Evolutionary conservation across 139 green algal species (phyloP), one percentile per base, ranked within the genome.

Genomic region (Chlamydomonas sp.): DNA sequence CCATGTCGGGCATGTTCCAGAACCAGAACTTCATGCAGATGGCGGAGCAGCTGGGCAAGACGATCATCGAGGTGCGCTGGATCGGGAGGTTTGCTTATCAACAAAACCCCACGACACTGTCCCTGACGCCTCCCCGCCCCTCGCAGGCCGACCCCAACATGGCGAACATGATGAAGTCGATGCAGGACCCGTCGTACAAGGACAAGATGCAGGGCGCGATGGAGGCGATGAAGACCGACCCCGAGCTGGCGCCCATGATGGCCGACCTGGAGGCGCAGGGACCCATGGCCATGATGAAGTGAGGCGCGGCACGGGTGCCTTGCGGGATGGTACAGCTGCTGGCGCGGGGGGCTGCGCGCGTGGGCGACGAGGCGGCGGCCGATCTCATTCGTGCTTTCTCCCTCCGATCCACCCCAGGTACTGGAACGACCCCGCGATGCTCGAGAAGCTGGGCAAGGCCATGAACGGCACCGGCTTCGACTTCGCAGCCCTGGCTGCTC

Each of bases 221-320:
- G 48, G 84, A 92, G 78, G 67, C 61, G 2, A 73, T 99, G 26
- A 95, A 96, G 81, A 79, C 93, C 1, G 95, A 99, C 76, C 91
- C 93, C 2, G 92, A 97, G 77, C 81, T 99, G 35, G 82, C 81
- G 38, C 74, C 78, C 54, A 89, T 99, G 60, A 85, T 99, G 70
- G 77, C 92, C 54, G 94, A 98, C 81, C 89, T 99, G 30, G 90
- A 98, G 84, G 76, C 73, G 13, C 84, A 86, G 35, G 95, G 95
- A 1, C 92, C 94, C 36, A 77, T 81, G 62, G 95, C 93, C 28
- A 98, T 99, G 91, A 97, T 98, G 89, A 97, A 98, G 91, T 95
- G 69, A 79, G 83, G n/a, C n/a, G n/a, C n/a, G n/a, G n/a, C n/a
- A n/a, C n/a, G n/a, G n/a, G n/a, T n/a, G n/a, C n/a, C n/a, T n/a